Evolutionary conservation across 2,329 filamentous ascomycete species (phyloP).

Genomic region (Hypoxylon sp.): DNA sequence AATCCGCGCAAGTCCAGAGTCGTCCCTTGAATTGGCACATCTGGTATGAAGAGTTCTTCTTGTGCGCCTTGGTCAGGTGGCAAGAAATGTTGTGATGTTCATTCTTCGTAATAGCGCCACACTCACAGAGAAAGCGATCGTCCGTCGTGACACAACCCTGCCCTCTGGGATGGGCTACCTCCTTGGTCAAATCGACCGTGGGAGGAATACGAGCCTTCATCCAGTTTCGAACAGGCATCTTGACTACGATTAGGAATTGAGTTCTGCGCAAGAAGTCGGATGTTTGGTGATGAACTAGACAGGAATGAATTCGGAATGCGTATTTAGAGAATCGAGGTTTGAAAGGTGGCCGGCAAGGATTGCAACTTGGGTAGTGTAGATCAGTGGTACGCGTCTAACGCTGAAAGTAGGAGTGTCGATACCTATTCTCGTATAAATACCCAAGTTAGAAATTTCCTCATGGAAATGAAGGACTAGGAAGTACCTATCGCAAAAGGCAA

Average conservation of each 20-base stretch:
- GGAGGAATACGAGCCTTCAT: neutral
- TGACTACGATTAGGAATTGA: neutral
- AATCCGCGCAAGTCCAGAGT: neutral
- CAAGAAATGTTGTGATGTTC: neutral
- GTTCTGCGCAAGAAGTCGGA: neutral
- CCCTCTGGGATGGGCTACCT: neutral
- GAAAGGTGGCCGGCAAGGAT: neutral
- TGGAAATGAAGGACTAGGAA: neutral
- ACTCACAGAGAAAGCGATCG: neutral
- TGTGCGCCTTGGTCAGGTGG: neutral
- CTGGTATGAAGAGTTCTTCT: neutral
- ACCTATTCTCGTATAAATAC: neutral
- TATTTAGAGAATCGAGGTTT: neutral
- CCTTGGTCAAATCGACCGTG: neutral
- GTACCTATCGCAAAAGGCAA: no score
- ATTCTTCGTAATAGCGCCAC: neutral
- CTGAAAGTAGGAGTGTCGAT: neutral
- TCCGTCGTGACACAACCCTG: neutral
- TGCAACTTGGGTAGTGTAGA: neutral
- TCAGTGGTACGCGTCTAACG: neutral
- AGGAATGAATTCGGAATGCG: neutral
- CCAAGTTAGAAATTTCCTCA: neutral
- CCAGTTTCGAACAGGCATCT: neutral
- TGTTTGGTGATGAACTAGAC: neutral
- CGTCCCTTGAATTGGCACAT: neutral